phyloP scores from a whole-genome alignment of 345 rosid genomes.

The Trapa incisa region DNA sequence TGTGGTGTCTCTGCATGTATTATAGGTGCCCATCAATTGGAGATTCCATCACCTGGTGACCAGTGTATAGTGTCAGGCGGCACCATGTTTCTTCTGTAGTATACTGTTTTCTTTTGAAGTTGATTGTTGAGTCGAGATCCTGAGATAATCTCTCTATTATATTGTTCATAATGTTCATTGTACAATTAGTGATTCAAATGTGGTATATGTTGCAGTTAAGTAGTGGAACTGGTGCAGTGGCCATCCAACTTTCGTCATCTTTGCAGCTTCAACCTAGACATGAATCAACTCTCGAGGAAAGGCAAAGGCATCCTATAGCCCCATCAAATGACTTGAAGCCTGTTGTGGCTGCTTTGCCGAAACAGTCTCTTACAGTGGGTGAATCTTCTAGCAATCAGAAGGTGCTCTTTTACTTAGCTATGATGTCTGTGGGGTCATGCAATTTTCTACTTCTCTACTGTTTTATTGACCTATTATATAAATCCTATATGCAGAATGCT shows the following conservation, averaged over 20 bases:
- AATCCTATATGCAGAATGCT: conserved; percentile 27
- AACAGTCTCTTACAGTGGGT: conserved; percentile 24
- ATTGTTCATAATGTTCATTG: not conserved
- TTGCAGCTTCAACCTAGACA: conserved; percentile 43
- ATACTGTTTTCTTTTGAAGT: not conserved
- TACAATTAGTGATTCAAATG: not conserved
- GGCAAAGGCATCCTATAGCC: conserved; percentile 24
- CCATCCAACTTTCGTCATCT: conserved; percentile 35
- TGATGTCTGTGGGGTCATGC: not conserved
- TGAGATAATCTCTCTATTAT: not conserved
- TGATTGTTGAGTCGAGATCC: not conserved
- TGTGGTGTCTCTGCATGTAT: not conserved
- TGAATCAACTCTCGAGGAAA: conserved; percentile 53
- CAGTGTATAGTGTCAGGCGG: not conserved
- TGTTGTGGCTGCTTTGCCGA: conserved; percentile 27
- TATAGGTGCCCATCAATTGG: not conserved
- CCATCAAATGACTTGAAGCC: conserved; percentile 34
- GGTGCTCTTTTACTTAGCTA: conserved; percentile 24
- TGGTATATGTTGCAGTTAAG: conserved; percentile 31
- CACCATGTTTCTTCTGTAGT: not conserved
- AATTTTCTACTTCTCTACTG: conserved; percentile 5
- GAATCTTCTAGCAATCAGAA: conserved; percentile 48
- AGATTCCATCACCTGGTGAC: no score
- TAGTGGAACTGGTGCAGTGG: conserved; percentile 23
- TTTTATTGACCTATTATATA: conserved; percentile 6